A percentile compares a stretch with the other conserved stretches of the same genome.
Evolutionary conservation across 805 yeast species (phyloP).

Genomic region (Candida sithepensis): DNA sequence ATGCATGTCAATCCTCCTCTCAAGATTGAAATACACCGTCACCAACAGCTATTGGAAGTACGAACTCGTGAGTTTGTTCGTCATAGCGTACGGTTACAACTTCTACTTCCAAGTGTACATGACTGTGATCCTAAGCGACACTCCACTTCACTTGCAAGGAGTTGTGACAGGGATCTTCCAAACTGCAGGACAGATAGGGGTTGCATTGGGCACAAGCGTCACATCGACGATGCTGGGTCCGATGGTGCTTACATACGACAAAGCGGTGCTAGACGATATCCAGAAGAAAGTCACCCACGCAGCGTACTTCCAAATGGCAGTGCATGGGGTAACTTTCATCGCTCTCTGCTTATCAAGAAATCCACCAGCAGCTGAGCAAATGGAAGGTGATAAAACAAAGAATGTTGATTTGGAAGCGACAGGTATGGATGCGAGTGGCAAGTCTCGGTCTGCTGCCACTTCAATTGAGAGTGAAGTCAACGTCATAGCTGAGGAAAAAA

Average conservation of each 20-base stretch:
- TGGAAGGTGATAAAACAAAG: neutral
- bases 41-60: constrained; percentile 23
- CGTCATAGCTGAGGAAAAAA: too few relatives aligned
- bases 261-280: constrained; percentile 1
- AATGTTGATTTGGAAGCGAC: neutral
- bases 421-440: too few relatives aligned
- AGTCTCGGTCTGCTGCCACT: too few relatives aligned
- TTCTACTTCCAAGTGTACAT: constrained; percentile 33
- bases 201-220: constrained; percentile 28
- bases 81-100: constrained; percentile 22
- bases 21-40: constrained; percentile 14
- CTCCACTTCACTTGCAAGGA: constrained; percentile 39
- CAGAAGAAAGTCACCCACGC: constrained; percentile 3
- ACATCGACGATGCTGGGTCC: constrained; percentile 25
- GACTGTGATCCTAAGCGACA: constrained; percentile 27
- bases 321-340: neutral
- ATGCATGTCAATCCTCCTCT: constrained; percentile 19
- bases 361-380: neutral
- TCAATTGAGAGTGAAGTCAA: too few relatives aligned
- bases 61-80: constrained; percentile 22
- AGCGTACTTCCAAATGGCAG: constrained; percentile 7
- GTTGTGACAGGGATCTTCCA: constrained; percentile 35
- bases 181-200: constrained; percentile 34
- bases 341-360: neutral
- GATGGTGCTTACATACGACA: neutral